Base-by-base conservation (phyloP, 2,329 filamentous ascomycete species). In the Fusarium proliferatum region DNA sequence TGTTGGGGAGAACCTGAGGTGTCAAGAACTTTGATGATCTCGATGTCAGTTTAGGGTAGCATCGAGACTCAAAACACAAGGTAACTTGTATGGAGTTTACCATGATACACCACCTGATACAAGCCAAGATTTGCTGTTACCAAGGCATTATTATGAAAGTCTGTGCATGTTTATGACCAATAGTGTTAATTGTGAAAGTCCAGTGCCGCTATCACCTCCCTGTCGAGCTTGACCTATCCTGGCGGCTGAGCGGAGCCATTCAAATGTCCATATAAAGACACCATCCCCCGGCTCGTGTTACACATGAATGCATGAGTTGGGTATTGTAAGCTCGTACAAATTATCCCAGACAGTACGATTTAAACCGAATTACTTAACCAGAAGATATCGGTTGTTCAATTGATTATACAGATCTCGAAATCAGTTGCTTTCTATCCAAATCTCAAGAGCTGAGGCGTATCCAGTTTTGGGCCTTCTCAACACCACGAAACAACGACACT, bases 211-310 rank as follows among this genome's bases (percentile, higher is more conserved):
- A 46, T 72, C 49, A 67, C 23, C 46, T 68, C 46, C 58, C 21
- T 42, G 41, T 26, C 52, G 41, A 62, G 65, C 58, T 67, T 74
- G 49, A 45, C 67, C 67, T 70, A 55, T 66, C 43, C 46, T 52
- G 41, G 64, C 30, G 41, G 41, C 38, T 26, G 42, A 57, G 73
- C 68, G 68, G 72, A 74, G 67, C 56, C 65, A 34, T 26, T 8
- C 56, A 16, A 49, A 56, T 48, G 46, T 41, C 60, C 64, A 73
- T 71, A 76, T 77, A 77, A 76, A 74, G 59, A 33, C 65, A 52
- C 39, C 42, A n/a, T 46, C 46, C 72, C 61, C 71, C 51, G 30
- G 33, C 33, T 15, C 56, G 59, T 56, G 63, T 69, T 51, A 72
- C 67, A 61, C 63, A 38, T 34, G 36, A n/a, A 17, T 49, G 33